Conservation (phyloP, 2,329 filamentous ascomycete species). For the Neofusicoccum cordaticola region DNA sequence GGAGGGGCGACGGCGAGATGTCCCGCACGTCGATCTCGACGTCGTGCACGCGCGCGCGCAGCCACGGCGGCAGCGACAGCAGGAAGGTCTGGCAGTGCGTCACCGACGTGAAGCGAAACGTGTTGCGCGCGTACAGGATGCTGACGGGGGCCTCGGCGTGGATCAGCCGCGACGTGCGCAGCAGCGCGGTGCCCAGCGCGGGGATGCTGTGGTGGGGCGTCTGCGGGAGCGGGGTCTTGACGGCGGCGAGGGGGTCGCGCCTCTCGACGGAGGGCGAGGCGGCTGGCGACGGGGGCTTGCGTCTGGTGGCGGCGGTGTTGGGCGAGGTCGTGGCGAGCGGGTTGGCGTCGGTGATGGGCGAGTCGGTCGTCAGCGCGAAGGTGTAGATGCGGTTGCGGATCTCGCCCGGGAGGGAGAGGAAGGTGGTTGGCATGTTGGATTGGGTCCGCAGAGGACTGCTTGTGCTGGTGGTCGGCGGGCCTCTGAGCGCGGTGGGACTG, state of each 20-base stretch:
- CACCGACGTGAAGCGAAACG: slow-evolving; percentile 36
- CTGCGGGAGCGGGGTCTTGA: not conserved
- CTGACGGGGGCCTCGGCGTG: slow-evolving; percentile 33
- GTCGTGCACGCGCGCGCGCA: slow-evolving; percentile 27
- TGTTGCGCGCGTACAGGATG: slow-evolving; percentile 33
- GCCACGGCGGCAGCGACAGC: slow-evolving; percentile 21
- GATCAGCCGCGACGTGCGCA: slow-evolving; percentile 36
- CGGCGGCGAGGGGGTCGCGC: not conserved
- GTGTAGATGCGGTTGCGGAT: slow-evolving; percentile 34
- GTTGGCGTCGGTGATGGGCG: slow-evolving; percentile 29
- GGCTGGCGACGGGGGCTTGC: not conserved
- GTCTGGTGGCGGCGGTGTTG: not conserved
- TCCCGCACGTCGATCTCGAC: slow-evolving; percentile 38
- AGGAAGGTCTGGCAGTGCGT: slow-evolving; percentile 32
- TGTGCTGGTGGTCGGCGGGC: not conserved
- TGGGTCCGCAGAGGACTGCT: too few relatives aligned
- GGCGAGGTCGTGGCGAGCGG: slow-evolving; percentile 14
- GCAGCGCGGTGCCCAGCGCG: slow-evolving; percentile 27
- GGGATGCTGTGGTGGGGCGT: slow-evolving; percentile 17
- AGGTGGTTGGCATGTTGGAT: slow-evolving; percentile 10
- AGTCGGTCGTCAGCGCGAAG: slow-evolving; percentile 27
- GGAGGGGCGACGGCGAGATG: slow-evolving; percentile 21
- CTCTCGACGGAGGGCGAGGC: not conserved
- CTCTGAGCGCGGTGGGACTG: not conserved
- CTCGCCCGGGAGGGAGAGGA: slow-evolving; percentile 33